These are phyloP conservation scores for Podaxis rugospora DNA, from an alignment of 768 basidiomycete genomes.

Conservation along the genomic window DNA sequence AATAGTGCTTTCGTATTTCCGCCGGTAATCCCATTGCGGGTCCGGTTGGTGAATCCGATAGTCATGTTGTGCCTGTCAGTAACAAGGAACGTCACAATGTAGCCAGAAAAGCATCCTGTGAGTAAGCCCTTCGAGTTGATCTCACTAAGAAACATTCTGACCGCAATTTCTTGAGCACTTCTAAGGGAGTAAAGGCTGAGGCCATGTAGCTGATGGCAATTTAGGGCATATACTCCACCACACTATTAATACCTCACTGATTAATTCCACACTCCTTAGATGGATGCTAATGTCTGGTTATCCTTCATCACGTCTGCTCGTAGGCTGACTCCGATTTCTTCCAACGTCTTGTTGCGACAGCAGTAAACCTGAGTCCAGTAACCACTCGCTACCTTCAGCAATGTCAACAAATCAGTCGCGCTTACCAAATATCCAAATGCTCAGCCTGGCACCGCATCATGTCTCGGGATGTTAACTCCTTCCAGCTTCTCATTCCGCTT, in stretches of 20 bases:
- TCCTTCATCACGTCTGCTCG: not conserved
- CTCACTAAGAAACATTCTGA: not conserved
- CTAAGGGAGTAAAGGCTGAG: not conserved
- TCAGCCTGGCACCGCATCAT: not conserved
- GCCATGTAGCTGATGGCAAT: not conserved
- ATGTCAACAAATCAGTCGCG: not conserved
- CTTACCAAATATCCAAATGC: not conserved
- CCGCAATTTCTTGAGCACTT: not conserved
- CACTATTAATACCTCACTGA: not conserved
- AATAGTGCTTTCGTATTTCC: conserved; percentile 1
- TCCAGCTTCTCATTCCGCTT: not conserved
- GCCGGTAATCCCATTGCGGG: not conserved
- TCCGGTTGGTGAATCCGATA: not conserved
- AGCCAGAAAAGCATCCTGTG: not conserved
- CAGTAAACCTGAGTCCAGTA: not conserved
- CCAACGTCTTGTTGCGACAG: not conserved
- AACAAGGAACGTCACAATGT: not conserved
- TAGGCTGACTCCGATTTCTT: not conserved
- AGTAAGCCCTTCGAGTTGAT: not conserved
- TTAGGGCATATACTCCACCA: not conserved
- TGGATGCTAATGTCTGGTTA: not conserved
- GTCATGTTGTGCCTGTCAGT: not conserved
- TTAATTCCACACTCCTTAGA: not conserved
- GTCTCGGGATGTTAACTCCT: not conserved
- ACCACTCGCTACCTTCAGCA: not conserved